Percentiles rank a stretch among this genome's conserved stretches.
phyloP scores from a whole-genome alignment of 1,139 yeast genomes.

The Yamadazyma buinensis region DNA sequence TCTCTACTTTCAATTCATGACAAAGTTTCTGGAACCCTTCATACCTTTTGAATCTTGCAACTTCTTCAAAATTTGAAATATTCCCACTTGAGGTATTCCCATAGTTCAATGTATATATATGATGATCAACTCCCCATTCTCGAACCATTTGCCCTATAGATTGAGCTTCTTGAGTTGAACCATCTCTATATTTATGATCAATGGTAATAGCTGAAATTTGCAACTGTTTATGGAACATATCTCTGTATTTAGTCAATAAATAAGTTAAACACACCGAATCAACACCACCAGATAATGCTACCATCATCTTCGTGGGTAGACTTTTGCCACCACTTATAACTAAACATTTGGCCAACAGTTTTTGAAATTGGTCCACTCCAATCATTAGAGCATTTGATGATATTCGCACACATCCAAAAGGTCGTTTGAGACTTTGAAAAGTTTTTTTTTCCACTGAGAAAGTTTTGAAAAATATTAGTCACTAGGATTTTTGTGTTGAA shows the following conservation, averaged over 20 bases:
- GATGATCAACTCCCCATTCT: slow-evolving; percentile 40
- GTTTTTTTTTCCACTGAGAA: too few relatives aligned
- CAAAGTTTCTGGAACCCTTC: slow-evolving; percentile 37
- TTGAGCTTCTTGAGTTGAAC: slow-evolving; percentile 47
- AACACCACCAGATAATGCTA: slow-evolving; percentile 77
- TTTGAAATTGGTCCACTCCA: slow-evolving; percentile 9
- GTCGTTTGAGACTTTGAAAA: too few relatives aligned
- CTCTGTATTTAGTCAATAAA: slow-evolving; percentile 32
- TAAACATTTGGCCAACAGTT: slow-evolving; percentile 14
- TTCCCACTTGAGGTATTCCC: slow-evolving; percentile 16
- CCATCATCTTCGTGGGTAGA: slow-evolving; percentile 11
- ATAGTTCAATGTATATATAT: slow-evolving; percentile 34
- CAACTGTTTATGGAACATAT: slow-evolving; percentile 18
- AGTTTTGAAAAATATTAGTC: neutral
- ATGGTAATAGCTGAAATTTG: slow-evolving; percentile 51
- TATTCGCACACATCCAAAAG: neutral
- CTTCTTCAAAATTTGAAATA: slow-evolving; percentile 48
- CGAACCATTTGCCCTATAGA: slow-evolving; percentile 31
- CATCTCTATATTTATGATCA: slow-evolving; percentile 51
- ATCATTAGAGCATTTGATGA: neutral
- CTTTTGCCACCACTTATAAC: slow-evolving; percentile 10
- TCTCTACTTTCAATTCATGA: slow-evolving; percentile 18
- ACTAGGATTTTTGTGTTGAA: too few relatives aligned
- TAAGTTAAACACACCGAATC: slow-evolving; percentile 71
- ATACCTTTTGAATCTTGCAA: slow-evolving; percentile 56